A percentile compares a stretch with the other conserved stretches of the same genome.
Evolutionary conservation across 129 eudicot species (phyloP).

Genomic region (Escallonia herrerae): DNA sequence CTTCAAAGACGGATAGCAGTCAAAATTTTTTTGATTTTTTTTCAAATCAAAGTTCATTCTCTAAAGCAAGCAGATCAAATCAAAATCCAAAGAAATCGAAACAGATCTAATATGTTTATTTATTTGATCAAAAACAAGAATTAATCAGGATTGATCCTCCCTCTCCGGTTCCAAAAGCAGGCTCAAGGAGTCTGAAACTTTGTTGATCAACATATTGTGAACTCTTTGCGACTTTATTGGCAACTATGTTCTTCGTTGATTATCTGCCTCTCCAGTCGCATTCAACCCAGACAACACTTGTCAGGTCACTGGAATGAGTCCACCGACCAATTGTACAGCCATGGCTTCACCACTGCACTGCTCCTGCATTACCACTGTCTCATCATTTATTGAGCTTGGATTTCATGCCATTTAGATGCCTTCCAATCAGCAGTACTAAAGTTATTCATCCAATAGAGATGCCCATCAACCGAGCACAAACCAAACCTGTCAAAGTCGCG

Average conservation of each 20-base stretch:
- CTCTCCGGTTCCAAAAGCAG: background rate
- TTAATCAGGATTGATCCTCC: background rate
- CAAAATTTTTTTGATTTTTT: too few relatives aligned
- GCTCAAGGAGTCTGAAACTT: background rate
- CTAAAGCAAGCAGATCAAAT: too few relatives aligned
- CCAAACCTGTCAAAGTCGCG: too few relatives aligned
- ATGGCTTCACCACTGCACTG: background rate
- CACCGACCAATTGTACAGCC: too few relatives aligned
- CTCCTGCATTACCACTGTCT: background rate
- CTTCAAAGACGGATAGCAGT: too few relatives aligned
- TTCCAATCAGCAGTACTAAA: background rate
- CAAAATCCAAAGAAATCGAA: too few relatives aligned
- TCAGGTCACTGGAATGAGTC: too few relatives aligned
- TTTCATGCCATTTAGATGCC: slow-evolving; percentile 6
- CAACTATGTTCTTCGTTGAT: background rate
- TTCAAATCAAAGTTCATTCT: too few relatives aligned
- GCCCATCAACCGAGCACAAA: too few relatives aligned
- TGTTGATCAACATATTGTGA: background rate
- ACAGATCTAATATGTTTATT: background rate
- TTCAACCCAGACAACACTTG: background rate
- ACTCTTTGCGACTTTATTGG: background rate
- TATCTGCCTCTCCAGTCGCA: background rate
- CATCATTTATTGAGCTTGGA: background rate
- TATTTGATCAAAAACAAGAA: too few relatives aligned
- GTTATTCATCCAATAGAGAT: too few relatives aligned